Evolutionary conservation across 306 rosid genomes (phyloP), one percentile per base, ranked within the genome.

Genomic region (Lithocarpus polystachyus): DNA sequence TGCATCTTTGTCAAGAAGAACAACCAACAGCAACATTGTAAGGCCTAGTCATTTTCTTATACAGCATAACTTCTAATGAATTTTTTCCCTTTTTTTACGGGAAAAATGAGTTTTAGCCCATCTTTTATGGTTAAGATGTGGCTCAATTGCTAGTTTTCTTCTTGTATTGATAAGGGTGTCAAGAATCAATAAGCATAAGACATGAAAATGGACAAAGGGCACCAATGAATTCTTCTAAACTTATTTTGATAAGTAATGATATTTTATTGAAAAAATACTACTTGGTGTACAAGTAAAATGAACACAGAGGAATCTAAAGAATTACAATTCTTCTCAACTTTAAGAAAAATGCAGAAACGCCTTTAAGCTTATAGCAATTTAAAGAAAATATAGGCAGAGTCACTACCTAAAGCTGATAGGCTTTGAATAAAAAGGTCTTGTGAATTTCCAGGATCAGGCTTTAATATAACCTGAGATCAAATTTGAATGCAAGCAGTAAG

Each of bases 371-470:
- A 29, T 61, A 26, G 28, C 5, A 64, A 64, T 31, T 64, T 29
- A 29, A 28, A 67, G 4, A 29, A 78, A 75, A 45, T 72, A 68
- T 75, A 72, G 54, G 78, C 43, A 18, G 11, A 54, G 28, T 72
- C 71, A 84, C 74, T 86, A 94, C 99, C 97, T 91, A 94, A 73
- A 78, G 99, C 97, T 51, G 99, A 89, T 56, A 94, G 87, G 88
- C 99, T 94, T 77, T 71, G 82, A 70, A 94, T 92, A 78, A 87
- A 92, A 84, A 94, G 97, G 84, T 92, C 99, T 88, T 92, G 99
- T 1, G 99, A 92, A 82, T 94, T 94, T 85, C 97, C 99, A 82
- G 99, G 99, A 85, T 94, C 99, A 77, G 99, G 99, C 93, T 94
- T 91, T 84, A 94, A 84, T 81, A 94, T 94, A 79, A 94, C 99